Conservation (phyloP, 2,329 filamentous ascomycete species). For the Epichloe scottii region DNA sequence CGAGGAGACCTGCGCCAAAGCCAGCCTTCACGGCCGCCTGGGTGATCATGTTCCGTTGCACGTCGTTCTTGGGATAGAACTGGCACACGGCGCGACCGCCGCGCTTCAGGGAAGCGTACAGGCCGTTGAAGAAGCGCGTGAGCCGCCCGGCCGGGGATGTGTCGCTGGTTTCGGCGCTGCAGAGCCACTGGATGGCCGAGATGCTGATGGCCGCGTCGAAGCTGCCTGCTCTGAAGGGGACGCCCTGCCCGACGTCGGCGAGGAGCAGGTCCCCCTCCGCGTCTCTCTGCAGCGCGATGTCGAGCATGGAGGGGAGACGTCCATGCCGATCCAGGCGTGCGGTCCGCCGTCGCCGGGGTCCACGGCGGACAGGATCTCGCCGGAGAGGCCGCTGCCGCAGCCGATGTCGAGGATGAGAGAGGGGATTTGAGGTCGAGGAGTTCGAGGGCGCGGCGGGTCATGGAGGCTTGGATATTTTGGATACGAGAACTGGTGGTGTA, state of each 20-base stretch:
- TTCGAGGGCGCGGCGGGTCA: slow-evolving; percentile 88
- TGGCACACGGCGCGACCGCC: slow-evolving; percentile 90
- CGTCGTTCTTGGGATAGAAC: slow-evolving; percentile 94
- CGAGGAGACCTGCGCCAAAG: slow-evolving; percentile 86
- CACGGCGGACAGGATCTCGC: slow-evolving; percentile 77
- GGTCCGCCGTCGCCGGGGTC: slow-evolving; percentile 62
- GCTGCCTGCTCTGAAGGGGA: slow-evolving; percentile 81
- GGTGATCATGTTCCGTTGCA: slow-evolving; percentile 84
- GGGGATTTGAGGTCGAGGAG: slow-evolving; percentile 67
- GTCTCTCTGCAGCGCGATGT: slow-evolving; percentile 80
- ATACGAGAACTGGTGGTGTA: slow-evolving; percentile 96
- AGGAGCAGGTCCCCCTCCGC: slow-evolving; percentile 90
- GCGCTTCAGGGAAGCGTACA: slow-evolving; percentile 73
- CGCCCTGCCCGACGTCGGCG: slow-evolving; percentile 87
- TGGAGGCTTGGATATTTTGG: slow-evolving; percentile 84
- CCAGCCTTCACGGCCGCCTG: slow-evolving; percentile 83
- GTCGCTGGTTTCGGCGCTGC: slow-evolving; percentile 83
- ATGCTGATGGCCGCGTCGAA: slow-evolving; percentile 96
- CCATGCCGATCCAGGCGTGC: slow-evolving; percentile 96
- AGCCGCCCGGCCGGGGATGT: slow-evolving; percentile 69
- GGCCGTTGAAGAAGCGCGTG: slow-evolving; percentile 77
- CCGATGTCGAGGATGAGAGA: slow-evolving; percentile 93
- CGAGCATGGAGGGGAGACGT: slow-evolving; percentile 94
- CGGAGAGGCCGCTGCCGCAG: slow-evolving; percentile 86
- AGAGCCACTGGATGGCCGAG: slow-evolving; percentile 95